Evolutionary conservation across 2,329 filamentous ascomycete genomes (phyloP).

Genomic region (Aspergillus cejpii): DNA sequence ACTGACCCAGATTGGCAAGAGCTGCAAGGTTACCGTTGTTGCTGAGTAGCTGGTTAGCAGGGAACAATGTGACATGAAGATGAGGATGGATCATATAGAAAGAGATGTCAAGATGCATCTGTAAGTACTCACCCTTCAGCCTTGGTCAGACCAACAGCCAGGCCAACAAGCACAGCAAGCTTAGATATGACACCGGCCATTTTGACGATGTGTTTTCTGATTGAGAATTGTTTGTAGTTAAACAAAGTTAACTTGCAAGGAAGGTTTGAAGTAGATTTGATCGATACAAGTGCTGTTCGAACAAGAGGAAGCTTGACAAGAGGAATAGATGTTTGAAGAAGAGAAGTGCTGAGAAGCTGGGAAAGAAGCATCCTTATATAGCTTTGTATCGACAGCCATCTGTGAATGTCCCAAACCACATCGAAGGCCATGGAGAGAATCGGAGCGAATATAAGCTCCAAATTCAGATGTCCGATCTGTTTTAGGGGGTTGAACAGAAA

Average conservation of each 20-base stretch:
- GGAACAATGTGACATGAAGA: background rate
- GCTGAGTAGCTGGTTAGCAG: too few relatives aligned
- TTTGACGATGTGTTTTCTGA: slow-evolving; percentile 16
- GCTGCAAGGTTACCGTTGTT: too few relatives aligned
- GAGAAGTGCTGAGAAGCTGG: background rate
- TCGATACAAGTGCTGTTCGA: background rate
- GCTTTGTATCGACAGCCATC: too few relatives aligned
- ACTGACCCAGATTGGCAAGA: too few relatives aligned
- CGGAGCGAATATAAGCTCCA: too few relatives aligned
- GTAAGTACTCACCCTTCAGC: slow-evolving; percentile 13
- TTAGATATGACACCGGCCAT: slow-evolving; percentile 9
- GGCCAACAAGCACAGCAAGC: slow-evolving; percentile 14
- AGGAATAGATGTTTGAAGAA: slow-evolving; percentile 2
- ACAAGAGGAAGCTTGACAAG: background rate
- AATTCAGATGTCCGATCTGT: background rate
- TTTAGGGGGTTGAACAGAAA: background rate
- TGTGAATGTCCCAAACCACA: too few relatives aligned
- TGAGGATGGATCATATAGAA: too few relatives aligned
- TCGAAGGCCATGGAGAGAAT: too few relatives aligned
- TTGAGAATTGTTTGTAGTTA: slow-evolving; percentile 6
- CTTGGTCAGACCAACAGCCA: slow-evolving; percentile 22
- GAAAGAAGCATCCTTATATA: background rate
- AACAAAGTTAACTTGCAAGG: slow-evolving; percentile 2
- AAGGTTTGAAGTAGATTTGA: background rate
- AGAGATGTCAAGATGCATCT: too few relatives aligned